Conservation (phyloP, 2,329 filamentous ascomycete species). For the Whalleya microplaca region DNA sequence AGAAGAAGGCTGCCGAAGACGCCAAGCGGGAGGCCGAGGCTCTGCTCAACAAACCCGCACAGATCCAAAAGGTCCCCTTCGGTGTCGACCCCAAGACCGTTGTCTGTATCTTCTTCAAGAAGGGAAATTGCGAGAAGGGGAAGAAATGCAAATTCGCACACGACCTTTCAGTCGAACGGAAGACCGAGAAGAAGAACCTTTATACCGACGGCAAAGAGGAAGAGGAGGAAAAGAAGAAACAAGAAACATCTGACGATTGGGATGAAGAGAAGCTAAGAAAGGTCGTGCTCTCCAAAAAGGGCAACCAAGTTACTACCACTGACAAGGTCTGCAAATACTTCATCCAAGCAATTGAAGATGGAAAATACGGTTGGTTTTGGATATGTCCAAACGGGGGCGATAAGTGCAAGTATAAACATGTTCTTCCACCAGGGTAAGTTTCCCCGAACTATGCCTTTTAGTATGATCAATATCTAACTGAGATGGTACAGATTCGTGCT, state of each 20-base stretch:
- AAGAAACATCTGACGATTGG: conserved; percentile 94
- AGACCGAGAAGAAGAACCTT: conserved; percentile 87
- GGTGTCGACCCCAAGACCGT: conserved; percentile 98
- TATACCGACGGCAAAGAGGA: conserved; percentile 82
- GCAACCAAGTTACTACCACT: conserved; percentile 91
- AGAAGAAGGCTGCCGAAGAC: conserved; percentile 88
- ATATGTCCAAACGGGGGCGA: conserved; percentile 93
- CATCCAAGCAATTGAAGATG: conserved; percentile 94
- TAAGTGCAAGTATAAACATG: conserved; percentile 98
- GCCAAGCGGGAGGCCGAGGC: conserved; percentile 80
- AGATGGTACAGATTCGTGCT: conserved; percentile 75
- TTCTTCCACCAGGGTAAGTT: conserved; percentile 87
- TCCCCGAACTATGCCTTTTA: not conserved
- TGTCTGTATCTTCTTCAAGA: conserved; percentile 95
- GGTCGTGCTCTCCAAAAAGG: conserved; percentile 94
- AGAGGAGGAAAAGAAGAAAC: conserved; percentile 79
- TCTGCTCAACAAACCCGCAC: conserved; percentile 87
- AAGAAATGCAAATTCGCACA: conserved; percentile 98
- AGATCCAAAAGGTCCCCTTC: conserved; percentile 97
- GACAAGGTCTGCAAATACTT: conserved; percentile 99
- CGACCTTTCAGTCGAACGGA: conserved; percentile 85
- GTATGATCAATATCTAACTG: conserved; percentile 17
- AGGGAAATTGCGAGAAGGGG: conserved; percentile 95
- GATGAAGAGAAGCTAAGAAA: conserved; percentile 93
- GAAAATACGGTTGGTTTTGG: conserved; percentile 99